These are phyloP conservation scores for Rhynchospora tenuis DNA, from an alignment of 176 grass and related monocot species.

Conservation along the genomic window DNA sequence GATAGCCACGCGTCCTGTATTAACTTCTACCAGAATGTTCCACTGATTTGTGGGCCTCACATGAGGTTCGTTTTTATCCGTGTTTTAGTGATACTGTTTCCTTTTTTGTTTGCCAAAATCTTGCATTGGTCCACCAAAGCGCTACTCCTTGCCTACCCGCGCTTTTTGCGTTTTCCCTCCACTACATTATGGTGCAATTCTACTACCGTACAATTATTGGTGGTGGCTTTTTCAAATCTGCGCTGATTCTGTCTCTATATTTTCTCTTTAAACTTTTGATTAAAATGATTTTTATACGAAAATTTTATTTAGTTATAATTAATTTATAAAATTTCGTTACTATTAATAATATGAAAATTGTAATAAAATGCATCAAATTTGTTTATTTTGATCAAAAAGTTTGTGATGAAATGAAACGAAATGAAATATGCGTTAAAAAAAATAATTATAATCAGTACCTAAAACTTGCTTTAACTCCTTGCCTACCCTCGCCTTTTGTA, in stretches of 20 bases:
- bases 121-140: neutral
- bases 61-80: neutral
- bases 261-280: too few species aligned
- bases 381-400: too few species aligned
- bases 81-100: neutral
- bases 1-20: neutral
- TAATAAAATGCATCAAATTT: too few species aligned
- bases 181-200: neutral
- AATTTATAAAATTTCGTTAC: too few species aligned
- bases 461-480: neutral
- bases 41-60: neutral
- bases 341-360: too few species aligned
- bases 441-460: neutral
- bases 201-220: slow-evolving; percentile 5
- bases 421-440: too few species aligned
- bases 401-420: too few species aligned
- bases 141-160: neutral
- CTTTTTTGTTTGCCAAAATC: neutral
- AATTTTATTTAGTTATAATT: too few species aligned
- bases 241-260: too few species aligned
- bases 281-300: too few species aligned
- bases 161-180: neutral
- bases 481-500: neutral
- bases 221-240: neutral
- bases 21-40: neutral